These are phyloP conservation scores for Jamesozyma spencerorum DNA, from an alignment of 805 yeast genomes.

Conservation along the genomic window DNA sequence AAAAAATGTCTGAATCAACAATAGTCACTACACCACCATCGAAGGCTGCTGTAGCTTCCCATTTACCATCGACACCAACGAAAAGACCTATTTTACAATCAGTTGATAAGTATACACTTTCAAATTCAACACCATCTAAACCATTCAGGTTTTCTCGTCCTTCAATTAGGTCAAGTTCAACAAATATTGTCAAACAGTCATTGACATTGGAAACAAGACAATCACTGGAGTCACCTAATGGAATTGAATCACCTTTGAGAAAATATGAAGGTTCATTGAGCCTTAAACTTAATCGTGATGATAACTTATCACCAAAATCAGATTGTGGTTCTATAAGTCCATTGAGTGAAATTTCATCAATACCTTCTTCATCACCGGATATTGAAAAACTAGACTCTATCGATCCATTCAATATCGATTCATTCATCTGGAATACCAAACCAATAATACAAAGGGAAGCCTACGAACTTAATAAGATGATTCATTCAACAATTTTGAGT, in stretches of 20 bases:
- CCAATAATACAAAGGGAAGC: conserved; percentile 9
- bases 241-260: background rate
- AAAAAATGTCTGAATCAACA: conserved; percentile 1
- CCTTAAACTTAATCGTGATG: conserved; percentile 7
- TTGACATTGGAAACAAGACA: conserved; percentile 1
- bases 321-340: conserved; percentile 20
- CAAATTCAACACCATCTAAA: conserved; percentile 10
- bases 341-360: conserved; percentile 16
- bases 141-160: conserved; percentile 5
- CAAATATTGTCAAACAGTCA: conserved; percentile 3
- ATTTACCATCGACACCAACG: conserved; percentile 11
- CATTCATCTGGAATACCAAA: conserved; percentile 6
- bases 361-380: conserved; percentile 13
- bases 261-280: conserved; percentile 7
- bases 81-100: conserved; percentile 5
- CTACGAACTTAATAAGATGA: conserved; percentile 13
- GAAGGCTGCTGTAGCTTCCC: conserved; percentile 2
- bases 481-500: conserved; percentile 8
- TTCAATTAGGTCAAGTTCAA: background rate
- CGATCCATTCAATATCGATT: conserved; percentile 10
- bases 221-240: background rate
- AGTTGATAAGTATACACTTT: background rate
- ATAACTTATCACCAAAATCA: conserved; percentile 9
- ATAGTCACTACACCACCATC: conserved; percentile 13
- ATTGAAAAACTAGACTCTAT: conserved; percentile 8